A percentile compares a stretch with the other conserved stretches of the same genome.
These are phyloP conservation scores for Oryza longistaminata DNA, from an alignment of 176 grass and related monocot genomes.

Conservation along the genomic window DNA sequence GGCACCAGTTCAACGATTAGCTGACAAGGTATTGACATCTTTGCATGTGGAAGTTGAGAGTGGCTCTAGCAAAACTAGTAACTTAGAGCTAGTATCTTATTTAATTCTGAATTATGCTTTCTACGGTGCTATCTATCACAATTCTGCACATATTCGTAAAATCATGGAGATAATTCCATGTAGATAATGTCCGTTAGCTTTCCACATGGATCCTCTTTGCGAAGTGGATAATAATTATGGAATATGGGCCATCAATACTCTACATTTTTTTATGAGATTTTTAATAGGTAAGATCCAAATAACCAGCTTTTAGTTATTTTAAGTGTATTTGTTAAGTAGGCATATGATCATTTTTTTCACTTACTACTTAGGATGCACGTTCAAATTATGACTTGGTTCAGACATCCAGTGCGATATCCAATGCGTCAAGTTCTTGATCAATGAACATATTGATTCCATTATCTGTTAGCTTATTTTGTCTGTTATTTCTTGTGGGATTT, in stretches of 20 bases:
- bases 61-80: constrained; percentile 2
- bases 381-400: neutral
- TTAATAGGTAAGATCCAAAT: neutral
- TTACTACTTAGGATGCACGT: neutral
- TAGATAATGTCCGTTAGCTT: neutral
- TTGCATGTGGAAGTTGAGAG: constrained; percentile 13
- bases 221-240: neutral
- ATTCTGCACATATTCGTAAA: neutral
- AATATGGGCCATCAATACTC: constrained; percentile 12
- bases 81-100: neutral
- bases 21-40: constrained; percentile 74
- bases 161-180: constrained; percentile 4
- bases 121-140: neutral
- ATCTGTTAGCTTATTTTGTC: constrained; percentile 14
- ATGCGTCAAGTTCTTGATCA: neutral
- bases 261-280: constrained; percentile 10
- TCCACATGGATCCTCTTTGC: neutral
- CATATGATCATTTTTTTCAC: neutral
- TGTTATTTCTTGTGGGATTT: constrained; percentile 20
- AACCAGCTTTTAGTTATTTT: constrained; percentile 13
- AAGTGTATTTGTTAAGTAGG: constrained; percentile 5
- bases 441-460: neutral
- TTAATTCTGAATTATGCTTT: neutral
- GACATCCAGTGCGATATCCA: neutral
- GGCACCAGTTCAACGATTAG: constrained; percentile 89